Evolutionary conservation across 1,284 basidiomycete species (phyloP), one percentile per base, ranked within the genome.

Genomic region (Ceratobasidium theobromae): DNA sequence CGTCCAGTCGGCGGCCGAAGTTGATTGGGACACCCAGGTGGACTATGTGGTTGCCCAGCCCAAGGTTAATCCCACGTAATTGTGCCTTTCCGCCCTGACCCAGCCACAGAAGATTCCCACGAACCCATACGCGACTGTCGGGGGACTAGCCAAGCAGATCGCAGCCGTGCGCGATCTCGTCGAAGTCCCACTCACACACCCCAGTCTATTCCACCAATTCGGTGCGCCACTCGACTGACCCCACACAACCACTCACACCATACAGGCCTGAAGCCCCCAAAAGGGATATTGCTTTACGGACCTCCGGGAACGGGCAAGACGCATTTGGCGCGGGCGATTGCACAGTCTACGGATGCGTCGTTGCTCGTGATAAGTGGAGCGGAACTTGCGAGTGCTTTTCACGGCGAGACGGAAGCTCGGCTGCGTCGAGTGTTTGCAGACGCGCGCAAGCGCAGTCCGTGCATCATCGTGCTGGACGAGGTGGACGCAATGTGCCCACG

Each of bases 261-360:
- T 25, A 45, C 71, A 92, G 90, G 88, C 18, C 81, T 97, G 27
- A 93, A 91, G 71, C 93, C 95, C 12, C 94, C 94, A 8, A 85
- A 90, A 52, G 95, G 95, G 6, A 87, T 98, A 43, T 82, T 97
- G 4, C 83, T 98, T 0, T 89, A 96, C 75, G 95, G 95, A 14
- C 93, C 93, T 16, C 93, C 95, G 1, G 95, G 95, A 21, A 98
- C 95, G 3, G 95, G 95, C 12, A 98, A 97, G 77, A 97, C 95
- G 0, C 92, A 95, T 70, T 81, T 97, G 1, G 93, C 94, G 6
- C 87, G 93, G 60, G 91, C 93, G 6, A 94, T 97, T 66, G 79
- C 81, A 0, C 65, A 70, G 2, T 74, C 75, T 8, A 90, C 88
- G 0, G 83, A 83, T 32, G 89, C 93, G 27, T 86, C 87, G 25